Evolutionary conservation across 179 eudicot species (phyloP).

Genomic region (Beta macrorhiza): DNA sequence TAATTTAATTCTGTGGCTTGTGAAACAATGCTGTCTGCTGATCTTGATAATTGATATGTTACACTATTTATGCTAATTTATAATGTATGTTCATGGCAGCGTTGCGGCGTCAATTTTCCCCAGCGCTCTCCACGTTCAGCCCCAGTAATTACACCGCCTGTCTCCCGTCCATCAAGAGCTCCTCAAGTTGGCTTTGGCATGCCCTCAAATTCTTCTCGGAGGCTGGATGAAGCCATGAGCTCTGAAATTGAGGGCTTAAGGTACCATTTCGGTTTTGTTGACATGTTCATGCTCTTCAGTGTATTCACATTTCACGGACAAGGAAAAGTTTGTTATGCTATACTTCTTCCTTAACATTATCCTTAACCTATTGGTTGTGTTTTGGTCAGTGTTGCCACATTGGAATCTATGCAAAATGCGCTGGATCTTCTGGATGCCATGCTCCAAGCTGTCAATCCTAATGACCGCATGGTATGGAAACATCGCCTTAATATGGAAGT

Average conservation of each 20-base stretch:
- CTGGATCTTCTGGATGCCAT: slow-evolving; percentile 73
- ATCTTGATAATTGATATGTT: background rate
- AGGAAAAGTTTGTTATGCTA: background rate
- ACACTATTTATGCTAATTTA: background rate
- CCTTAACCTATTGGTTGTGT: slow-evolving; percentile 2
- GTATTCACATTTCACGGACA: slow-evolving; percentile 1
- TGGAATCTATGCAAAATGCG: slow-evolving; percentile 72
- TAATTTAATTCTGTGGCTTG: background rate
- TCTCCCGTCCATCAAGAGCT: slow-evolving; percentile 46
- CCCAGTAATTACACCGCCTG: slow-evolving; percentile 83
- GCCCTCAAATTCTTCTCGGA: slow-evolving; percentile 72
- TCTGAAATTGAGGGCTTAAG: slow-evolving; percentile 70
- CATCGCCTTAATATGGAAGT: slow-evolving; percentile 8
- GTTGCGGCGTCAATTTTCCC: slow-evolving; percentile 76
- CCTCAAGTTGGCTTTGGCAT: slow-evolving; percentile 73
- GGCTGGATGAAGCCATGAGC: slow-evolving; percentile 91
- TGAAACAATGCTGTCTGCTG: background rate
- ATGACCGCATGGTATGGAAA: slow-evolving; percentile 62
- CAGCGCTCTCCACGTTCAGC: slow-evolving; percentile 62
- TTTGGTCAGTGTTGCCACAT: slow-evolving; percentile 44
- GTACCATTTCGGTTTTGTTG: slow-evolving; percentile 31
- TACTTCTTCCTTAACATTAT: background rate
- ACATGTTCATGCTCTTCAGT: slow-evolving; percentile 9
- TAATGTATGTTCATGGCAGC: slow-evolving; percentile 43
- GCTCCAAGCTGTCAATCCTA: slow-evolving; percentile 84